Evolutionary conservation across 177 flowering plant genomes (phyloP), one percentile per base, ranked within the genome.

Genomic region (Tripterygium wilfordii): DNA sequence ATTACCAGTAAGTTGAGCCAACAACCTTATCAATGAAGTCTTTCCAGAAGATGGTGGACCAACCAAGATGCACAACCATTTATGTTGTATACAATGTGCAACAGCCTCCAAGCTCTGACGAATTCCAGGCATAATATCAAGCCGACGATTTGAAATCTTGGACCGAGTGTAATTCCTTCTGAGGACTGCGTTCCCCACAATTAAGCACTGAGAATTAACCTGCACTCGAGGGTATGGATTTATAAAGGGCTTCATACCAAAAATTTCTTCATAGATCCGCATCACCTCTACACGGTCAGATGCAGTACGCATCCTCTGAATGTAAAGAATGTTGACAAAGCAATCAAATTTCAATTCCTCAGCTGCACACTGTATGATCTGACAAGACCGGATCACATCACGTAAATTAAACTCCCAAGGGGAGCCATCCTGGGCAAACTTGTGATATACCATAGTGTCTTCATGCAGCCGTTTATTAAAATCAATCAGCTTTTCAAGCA

Each of bases 371-470:
- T 77, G 56, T 35, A 90, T 79, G 8, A 87, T 65, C 66, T 94
- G 69, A 49, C 99, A 94, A 16, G 97, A 88, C 43, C 99, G 75
- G 16, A 81, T 58, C 17, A 94, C 81, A 75, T 94, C 99, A 27
- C 99, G 92, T 18, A 94, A 71, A 66, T 94, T 94, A 56, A 94
- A 94, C 58, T 94, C 99, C 99, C 99, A 94, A n/a, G 99, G 99
- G 1, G 90, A 77, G 14, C 99, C 99, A 58, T 75, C 75, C 57
- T 71, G 85, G 31, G 78, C 97, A 68, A 80, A 94, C 54, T 80
- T 87, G 27, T 54, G 73, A 64, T 60, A 16, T 39, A 83, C 0
- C 94, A 85, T 85, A 0, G 82, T 90, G 14, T 87, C 96, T 54
- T 83, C 84, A 59, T 85, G 68, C 41, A 94, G 43, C 36, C 69